Evolutionary conservation across 2,329 filamentous ascomycete species (phyloP), one percentile per base, ranked within the genome.

Genomic region (Sclerotinia subarctica): DNA sequence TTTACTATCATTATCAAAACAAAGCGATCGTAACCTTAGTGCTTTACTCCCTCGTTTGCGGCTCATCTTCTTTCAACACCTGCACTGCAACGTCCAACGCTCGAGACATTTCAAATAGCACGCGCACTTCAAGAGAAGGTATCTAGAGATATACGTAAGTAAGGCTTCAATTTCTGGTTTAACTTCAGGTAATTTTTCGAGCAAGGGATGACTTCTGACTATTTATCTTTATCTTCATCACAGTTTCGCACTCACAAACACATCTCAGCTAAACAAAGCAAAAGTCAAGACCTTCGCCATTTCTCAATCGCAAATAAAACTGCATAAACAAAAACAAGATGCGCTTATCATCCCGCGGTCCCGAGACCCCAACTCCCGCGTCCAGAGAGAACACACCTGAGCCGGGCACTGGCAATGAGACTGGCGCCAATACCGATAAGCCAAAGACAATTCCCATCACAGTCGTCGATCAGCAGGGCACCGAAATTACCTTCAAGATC

Each of bases 401-500:
- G 13, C 1, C 13, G 10, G 13, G 46, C 13, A 38, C 21, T 24
- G 29, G 58, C 17, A 19, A 24, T 35, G 52, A 26, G 5, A 54
- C 26, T 49, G 35, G 15, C 15, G 38, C 58, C 5, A 32, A 29
- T 21, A 7, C 26, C 1, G 29, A 19, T 11, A 64, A 64, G 26
- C 17, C 58, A 5, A 46, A 26, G 21, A 47, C 21, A 5, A 49
- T 68, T 26, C 21, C 35, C 5, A 24, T 68, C n/a, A 64, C 5
- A 15, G 66, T 68, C 10, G 15, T 21, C 5, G 57, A 63, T 15
- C 49, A 64, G 29, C 15, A 2, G 3, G 38, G 51, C 5, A 53
- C 24, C 21, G 35, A 38, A 11, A 49, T 64, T 5, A 46, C 26
- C 5, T 68, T 68, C 5, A 68, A 56, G 29, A 52, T 68, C n/a